These are phyloP conservation scores for Acacia melanoxylon DNA, from an alignment of 306 rosid species.

Conservation along the genomic window DNA sequence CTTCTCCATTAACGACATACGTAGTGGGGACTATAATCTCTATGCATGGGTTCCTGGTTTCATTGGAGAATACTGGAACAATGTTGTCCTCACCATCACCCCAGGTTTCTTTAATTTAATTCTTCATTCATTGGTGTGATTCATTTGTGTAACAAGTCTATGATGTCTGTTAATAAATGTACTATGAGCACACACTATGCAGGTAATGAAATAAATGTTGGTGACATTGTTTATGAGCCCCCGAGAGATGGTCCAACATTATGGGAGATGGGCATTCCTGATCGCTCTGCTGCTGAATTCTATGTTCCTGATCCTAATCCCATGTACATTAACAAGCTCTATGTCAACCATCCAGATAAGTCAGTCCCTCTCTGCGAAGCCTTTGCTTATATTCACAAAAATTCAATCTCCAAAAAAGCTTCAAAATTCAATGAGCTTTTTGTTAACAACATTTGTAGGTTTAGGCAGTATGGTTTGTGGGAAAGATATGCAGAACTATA, in stretches of 20 bases:
- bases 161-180: background rate
- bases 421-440: background rate
- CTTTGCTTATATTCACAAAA: too few species aligned
- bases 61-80: conserved; percentile 63
- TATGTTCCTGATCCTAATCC: conserved; percentile 80
- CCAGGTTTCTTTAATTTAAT: conserved; percentile 45
- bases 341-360: conserved; percentile 75
- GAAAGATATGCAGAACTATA: conserved; percentile 80
- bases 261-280: conserved; percentile 93
- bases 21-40: conserved; percentile 58
- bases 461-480: conserved; percentile 86
- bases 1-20: conserved; percentile 55
- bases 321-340: conserved; percentile 63
- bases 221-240: conserved; percentile 56
- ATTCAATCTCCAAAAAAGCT: background rate
- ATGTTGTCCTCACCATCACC: conserved; percentile 43
- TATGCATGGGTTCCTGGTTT: conserved; percentile 79
- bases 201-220: conserved; percentile 59
- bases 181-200: background rate
- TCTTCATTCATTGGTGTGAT: background rate
- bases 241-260: conserved; percentile 80
- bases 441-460: conserved; percentile 42
- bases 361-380: conserved; percentile 9
- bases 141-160: background rate
- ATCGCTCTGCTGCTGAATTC: conserved; percentile 81